Conservation (phyloP, 2,329 filamentous ascomycete species). For the Leptographium galeiforme region DNA sequence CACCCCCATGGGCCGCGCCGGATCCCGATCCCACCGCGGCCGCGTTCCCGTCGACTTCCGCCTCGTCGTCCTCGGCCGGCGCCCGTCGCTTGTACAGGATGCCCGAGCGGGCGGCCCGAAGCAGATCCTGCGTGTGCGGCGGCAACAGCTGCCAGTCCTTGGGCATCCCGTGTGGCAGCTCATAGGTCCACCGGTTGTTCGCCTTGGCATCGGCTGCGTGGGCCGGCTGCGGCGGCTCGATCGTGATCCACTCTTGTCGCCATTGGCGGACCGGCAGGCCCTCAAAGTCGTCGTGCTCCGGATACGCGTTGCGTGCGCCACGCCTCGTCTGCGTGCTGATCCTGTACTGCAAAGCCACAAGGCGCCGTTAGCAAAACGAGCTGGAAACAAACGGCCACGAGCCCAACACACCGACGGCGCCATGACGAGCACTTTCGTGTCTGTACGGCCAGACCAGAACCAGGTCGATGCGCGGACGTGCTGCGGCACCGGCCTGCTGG, state of each 20-base stretch:
- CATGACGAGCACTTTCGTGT: not conserved
- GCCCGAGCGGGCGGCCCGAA: constrained; percentile 69
- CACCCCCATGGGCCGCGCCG: not conserved
- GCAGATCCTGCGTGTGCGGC: constrained; percentile 66
- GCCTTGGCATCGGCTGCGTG: constrained; percentile 42
- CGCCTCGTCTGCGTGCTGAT: constrained; percentile 34
- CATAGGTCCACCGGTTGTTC: constrained; percentile 58
- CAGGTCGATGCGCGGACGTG: no score
- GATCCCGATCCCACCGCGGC: not conserved
- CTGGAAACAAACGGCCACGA: not conserved
- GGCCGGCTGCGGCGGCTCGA: constrained; percentile 51
- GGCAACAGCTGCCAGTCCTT: constrained; percentile 69
- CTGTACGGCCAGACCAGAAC: no score
- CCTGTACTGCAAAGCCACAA: constrained; percentile 7
- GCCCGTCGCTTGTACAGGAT: constrained; percentile 60
- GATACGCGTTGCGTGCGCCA: constrained; percentile 40
- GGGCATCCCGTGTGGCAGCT: constrained; percentile 70
- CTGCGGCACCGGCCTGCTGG: not conserved
- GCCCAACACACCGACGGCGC: not conserved
- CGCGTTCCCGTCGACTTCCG: constrained; percentile 26
- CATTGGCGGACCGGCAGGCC: constrained; percentile 84
- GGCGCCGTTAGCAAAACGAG: not conserved
- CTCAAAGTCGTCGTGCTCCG: constrained; percentile 50
- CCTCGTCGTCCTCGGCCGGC: constrained; percentile 46
- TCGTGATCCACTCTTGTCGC: constrained; percentile 56